A percentile compares a stretch with the other conserved stretches of the same genome.
phyloP scores from a whole-genome alignment of 345 rosid species.

The Arabis hirsuta region DNA sequence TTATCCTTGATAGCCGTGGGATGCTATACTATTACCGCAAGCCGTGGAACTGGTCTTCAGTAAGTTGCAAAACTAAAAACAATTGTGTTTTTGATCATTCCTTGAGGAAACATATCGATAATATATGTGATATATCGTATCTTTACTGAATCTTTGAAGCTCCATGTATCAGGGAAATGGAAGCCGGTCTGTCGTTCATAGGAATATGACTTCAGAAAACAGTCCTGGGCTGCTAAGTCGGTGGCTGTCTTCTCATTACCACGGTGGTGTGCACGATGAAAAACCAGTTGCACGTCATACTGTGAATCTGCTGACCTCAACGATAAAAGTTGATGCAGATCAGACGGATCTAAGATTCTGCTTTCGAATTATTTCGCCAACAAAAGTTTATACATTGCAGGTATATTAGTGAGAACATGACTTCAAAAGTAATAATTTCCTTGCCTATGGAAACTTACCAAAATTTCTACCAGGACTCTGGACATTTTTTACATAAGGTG shows the following conservation, averaged over 20 bases:
- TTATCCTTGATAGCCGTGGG: slow-evolving; percentile 84
- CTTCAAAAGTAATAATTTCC: neutral
- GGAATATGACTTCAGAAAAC: slow-evolving; percentile 56
- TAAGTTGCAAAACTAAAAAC: slow-evolving; percentile 45
- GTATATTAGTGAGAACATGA: slow-evolving; percentile 42
- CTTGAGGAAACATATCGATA: slow-evolving; percentile 26
- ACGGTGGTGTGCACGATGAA: slow-evolving; percentile 74
- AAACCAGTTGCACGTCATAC: slow-evolving; percentile 77
- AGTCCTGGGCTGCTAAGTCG: slow-evolving; percentile 70
- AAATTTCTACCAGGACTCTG: neutral
- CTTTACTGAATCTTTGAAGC: slow-evolving; percentile 35
- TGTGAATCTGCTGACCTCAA: slow-evolving; percentile 74
- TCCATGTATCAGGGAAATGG: slow-evolving; percentile 57
- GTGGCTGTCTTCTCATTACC: slow-evolving; percentile 83
- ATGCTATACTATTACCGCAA: slow-evolving; percentile 86
- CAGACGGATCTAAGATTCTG: slow-evolving; percentile 83
- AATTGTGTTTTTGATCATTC: slow-evolving; percentile 10
- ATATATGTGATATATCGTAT: slow-evolving; percentile 8
- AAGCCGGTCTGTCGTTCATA: slow-evolving; percentile 56
- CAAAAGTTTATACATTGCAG: slow-evolving; percentile 72
- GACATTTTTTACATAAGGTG: neutral
- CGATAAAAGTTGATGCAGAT: slow-evolving; percentile 78
- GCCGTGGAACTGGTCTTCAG: slow-evolving; percentile 63
- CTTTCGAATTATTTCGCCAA: slow-evolving; percentile 74
- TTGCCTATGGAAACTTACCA: neutral